Conservation (phyloP, 2,329 filamentous ascomycete species). For the Cordyceps militaris region DNA sequence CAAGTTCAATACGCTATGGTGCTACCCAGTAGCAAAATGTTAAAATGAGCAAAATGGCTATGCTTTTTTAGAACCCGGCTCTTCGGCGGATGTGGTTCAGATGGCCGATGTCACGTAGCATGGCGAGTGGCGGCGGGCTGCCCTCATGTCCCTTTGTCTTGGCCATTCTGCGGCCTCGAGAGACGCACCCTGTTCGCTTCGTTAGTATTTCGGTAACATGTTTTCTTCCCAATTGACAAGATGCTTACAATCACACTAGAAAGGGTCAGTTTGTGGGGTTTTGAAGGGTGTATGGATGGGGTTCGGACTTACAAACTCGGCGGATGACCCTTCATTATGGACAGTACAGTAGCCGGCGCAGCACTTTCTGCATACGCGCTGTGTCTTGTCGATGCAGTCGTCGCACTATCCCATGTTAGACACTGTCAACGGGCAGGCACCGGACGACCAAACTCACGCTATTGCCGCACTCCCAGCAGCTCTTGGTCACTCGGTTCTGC, state of each 20-base stretch:
- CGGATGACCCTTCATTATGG: slow-evolving; percentile 75
- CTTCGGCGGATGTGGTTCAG: slow-evolving; percentile 9
- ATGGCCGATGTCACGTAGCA: slow-evolving; percentile 8
- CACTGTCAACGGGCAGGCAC: too few species aligned
- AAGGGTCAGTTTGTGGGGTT: slow-evolving; percentile 22
- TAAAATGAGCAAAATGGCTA: neutral
- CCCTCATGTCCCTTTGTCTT: slow-evolving; percentile 4
- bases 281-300: neutral
- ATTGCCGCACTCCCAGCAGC: slow-evolving; percentile 82
- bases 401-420: slow-evolving; percentile 50
- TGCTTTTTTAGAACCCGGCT: neutral
- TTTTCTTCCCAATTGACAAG: neutral
- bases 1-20: neutral
- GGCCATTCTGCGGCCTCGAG: slow-evolving; percentile 22
- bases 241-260: slow-evolving; percentile 17
- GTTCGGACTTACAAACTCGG: slow-evolving; percentile 43
- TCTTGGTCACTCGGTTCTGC: slow-evolving; percentile 53
- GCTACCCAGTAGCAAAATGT: neutral
- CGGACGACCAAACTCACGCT: slow-evolving; percentile 49
- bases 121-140: neutral
- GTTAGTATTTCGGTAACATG: neutral
- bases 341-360: slow-evolving; percentile 73
- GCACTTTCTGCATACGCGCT: slow-evolving; percentile 65
- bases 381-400: slow-evolving; percentile 64
- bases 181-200: slow-evolving; percentile 28